Percentiles rank a stretch among this genome's conserved stretches.
phyloP scores from a whole-genome alignment of 2,329 filamentous ascomycete genomes.

The Acrocalymma vagum region DNA sequence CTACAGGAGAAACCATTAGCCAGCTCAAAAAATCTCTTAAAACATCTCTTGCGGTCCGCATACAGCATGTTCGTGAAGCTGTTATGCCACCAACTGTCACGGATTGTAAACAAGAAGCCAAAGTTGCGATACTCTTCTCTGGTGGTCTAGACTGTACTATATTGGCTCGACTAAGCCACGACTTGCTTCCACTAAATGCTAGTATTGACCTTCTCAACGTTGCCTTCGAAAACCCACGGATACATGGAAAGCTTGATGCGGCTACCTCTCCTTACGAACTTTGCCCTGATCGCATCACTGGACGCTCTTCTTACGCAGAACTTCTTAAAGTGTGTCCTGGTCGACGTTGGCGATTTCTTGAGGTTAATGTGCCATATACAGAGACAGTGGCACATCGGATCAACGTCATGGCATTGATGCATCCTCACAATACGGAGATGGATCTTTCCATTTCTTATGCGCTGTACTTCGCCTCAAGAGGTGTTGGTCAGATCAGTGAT shows the following conservation, averaged over 20 bases:
- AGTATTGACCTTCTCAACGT: conserved; percentile 91
- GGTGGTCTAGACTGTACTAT: conserved; percentile 94
- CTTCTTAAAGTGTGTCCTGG: conserved; percentile 72
- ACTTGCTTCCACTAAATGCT: conserved; percentile 73
- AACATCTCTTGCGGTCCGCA: conserved; percentile 69
- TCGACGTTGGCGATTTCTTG: conserved; percentile 83
- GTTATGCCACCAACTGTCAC: conserved; percentile 3
- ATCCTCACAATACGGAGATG: conserved; percentile 98
- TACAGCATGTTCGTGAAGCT: conserved; percentile 40
- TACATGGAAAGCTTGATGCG: conserved; percentile 51
- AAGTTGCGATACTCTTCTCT: conserved; percentile 86
- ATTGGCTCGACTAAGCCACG: conserved; percentile 80
- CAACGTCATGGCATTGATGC: conserved; percentile 78
- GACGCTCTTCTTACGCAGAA: conserved; percentile 80
- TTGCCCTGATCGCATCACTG: conserved; percentile 91
- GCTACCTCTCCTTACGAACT: conserved; percentile 70
- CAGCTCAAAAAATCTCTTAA: conserved; percentile 64
- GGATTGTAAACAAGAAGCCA: conserved; percentile 44
- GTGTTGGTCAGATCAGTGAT: conserved; percentile 60
- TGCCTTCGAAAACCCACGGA: conserved; percentile 91
- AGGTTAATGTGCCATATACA: conserved; percentile 82
- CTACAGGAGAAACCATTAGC: conserved; percentile 56
- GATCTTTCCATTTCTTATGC: conserved; percentile 93
- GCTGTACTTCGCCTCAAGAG: conserved; percentile 92
- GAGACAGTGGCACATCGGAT: conserved; percentile 75